Percentiles rank a stretch among this genome's conserved stretches.
Evolutionary conservation across 345 rosid genomes (phyloP).

Genomic region (Pseudoturritis turrita): DNA sequence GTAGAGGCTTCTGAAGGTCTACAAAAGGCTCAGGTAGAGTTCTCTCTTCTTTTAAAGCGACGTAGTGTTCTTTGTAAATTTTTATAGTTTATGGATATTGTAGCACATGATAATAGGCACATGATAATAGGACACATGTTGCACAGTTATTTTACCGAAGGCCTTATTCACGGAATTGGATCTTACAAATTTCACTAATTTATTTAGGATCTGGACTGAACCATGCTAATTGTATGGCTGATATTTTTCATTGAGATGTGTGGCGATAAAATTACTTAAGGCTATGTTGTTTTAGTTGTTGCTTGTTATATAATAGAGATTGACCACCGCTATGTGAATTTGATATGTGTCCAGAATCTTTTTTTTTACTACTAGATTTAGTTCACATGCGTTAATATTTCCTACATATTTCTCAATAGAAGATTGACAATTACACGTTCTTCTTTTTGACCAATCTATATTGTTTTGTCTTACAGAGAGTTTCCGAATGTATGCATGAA

Average conservation of each 20-base stretch:
- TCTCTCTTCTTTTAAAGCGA: slow-evolving; percentile 3
- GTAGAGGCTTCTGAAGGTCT: slow-evolving; percentile 95
- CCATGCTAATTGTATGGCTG: slow-evolving; percentile 1
- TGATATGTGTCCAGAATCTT: not conserved
- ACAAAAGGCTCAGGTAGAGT: slow-evolving; percentile 76
- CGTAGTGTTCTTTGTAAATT: slow-evolving; percentile 3
- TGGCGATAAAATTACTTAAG: not conserved
- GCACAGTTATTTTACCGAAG: not conserved
- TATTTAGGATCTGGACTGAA: slow-evolving; percentile 1
- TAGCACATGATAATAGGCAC: slow-evolving; percentile 3
- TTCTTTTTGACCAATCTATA: not conserved
- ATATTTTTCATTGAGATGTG: not conserved
- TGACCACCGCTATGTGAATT: not conserved
- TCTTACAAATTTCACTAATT: not conserved
- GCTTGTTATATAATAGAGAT: slow-evolving; percentile 10
- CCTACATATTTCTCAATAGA: not conserved
- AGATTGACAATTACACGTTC: not conserved
- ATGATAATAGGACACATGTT: not conserved
- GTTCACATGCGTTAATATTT: not conserved
- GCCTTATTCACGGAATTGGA: not conserved
- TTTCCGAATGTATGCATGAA: slow-evolving; percentile 55
- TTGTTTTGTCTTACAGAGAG: slow-evolving; percentile 56
- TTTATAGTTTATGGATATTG: slow-evolving; percentile 3
- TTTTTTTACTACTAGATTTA: not conserved
- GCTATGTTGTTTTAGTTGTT: slow-evolving; percentile 3